A percentile compares a stretch with the other conserved stretches of the same genome.
These are phyloP conservation scores for Astragalus membranaceus DNA, from an alignment of 306 rosid genomes.

Conservation along the genomic window DNA sequence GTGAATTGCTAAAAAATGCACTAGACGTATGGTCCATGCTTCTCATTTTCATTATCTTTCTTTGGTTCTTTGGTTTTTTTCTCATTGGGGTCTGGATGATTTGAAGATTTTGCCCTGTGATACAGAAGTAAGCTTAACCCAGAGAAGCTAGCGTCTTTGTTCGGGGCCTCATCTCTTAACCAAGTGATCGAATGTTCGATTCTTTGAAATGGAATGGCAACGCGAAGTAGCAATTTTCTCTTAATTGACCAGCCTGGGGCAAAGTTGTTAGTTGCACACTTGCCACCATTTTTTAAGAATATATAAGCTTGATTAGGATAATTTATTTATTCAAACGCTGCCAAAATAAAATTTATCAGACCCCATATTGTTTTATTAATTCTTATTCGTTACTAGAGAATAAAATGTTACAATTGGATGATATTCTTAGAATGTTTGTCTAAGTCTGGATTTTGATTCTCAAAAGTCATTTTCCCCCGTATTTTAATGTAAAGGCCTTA, in stretches of 20 bases:
- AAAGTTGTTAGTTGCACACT: no score
- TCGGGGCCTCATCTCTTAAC: no score
- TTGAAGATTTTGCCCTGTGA: background rate
- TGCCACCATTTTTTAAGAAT: no score
- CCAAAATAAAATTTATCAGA: background rate
- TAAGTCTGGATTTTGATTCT: background rate
- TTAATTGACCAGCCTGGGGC: no score
- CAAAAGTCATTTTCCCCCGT: no score
- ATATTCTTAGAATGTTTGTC: background rate
- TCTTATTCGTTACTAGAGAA: background rate
- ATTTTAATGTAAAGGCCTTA: no score
- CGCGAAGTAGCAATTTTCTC: no score
- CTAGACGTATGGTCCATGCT: background rate
- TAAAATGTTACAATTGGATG: background rate
- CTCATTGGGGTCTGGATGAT: background rate
- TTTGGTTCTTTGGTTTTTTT: background rate
- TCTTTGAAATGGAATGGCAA: no score
- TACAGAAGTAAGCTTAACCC: background rate
- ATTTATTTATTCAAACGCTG: background rate
- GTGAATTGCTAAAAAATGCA: slow-evolving; percentile 30
- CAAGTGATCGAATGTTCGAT: no score
- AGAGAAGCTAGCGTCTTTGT: no score
- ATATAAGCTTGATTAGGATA: background rate
- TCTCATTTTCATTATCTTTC: background rate
- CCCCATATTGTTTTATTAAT: background rate